phyloP scores from a whole-genome alignment of 345 rosid species.

The rapeseed (Brassica napus) region Da-Ae NC_063448.1:4337501-4338000 shows the following conservation, averaged over 20 bases:
- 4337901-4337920: conserved; percentile 14
- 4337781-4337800: too few species aligned
- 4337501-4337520: neutral
- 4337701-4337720: neutral
- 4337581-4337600: neutral
- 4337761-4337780: conserved; percentile 15
- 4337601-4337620: conserved; percentile 3
- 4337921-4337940: conserved; percentile 36
- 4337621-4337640: neutral
- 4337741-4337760: neutral
- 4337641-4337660: conserved; percentile 2
- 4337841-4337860: neutral
- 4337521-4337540: conserved; percentile 28
- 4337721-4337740: neutral
- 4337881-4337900: conserved; percentile 10
- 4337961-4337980: conserved; percentile 81
- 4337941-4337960: conserved; percentile 57
- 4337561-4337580: conserved; percentile 28
- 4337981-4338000: conserved; percentile 93
- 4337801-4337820: neutral
- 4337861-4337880: conserved; percentile 18
- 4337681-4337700: conserved; percentile 9
- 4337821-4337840: neutral
- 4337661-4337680: neutral
- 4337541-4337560: conserved; percentile 25